A percentile compares a stretch with the other conserved stretches of the same genome.
Evolutionary conservation across 2,329 filamentous ascomycete species (phyloP).

Genomic region (Pseudogymnoascus sp.): DNA sequence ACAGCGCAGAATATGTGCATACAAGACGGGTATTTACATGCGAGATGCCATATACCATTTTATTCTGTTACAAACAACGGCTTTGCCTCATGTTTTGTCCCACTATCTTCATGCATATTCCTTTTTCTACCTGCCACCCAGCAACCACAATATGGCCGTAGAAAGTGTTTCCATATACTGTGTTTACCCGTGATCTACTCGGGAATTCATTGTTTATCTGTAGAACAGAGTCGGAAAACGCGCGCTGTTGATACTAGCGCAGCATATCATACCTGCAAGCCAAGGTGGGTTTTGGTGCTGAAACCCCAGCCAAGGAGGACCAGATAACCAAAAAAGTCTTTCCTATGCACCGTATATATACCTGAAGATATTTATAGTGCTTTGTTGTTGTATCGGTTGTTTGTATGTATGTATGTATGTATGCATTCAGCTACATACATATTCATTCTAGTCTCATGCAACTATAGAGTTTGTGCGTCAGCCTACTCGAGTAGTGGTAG

Average conservation of each 20-base stretch:
- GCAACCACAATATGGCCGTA: neutral
- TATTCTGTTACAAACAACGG: neutral
- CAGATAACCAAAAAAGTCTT: neutral
- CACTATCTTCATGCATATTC: neutral
- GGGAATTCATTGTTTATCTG: neutral
- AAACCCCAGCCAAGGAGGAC: neutral
- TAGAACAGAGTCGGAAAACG: neutral
- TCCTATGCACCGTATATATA: neutral
- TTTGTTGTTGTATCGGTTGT: too few species aligned
- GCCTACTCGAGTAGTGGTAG: neutral
- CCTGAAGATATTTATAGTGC: neutral
- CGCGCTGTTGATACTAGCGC: neutral
- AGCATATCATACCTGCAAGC: neutral
- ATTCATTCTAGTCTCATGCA: neutral
- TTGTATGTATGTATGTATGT: too few species aligned
- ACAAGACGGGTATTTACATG: neutral
- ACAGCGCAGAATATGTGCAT: neutral
- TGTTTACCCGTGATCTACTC: neutral
- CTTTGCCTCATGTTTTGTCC: neutral
- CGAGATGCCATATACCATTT: neutral
- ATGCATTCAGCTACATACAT: slow-evolving; percentile 2
- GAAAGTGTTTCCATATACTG: neutral
- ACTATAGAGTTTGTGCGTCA: neutral
- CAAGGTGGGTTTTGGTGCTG: neutral
- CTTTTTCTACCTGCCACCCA: neutral